These are phyloP conservation scores for Hevea brasiliensis DNA, from an alignment of 345 rosid species.

Conservation along the genomic window DNA sequence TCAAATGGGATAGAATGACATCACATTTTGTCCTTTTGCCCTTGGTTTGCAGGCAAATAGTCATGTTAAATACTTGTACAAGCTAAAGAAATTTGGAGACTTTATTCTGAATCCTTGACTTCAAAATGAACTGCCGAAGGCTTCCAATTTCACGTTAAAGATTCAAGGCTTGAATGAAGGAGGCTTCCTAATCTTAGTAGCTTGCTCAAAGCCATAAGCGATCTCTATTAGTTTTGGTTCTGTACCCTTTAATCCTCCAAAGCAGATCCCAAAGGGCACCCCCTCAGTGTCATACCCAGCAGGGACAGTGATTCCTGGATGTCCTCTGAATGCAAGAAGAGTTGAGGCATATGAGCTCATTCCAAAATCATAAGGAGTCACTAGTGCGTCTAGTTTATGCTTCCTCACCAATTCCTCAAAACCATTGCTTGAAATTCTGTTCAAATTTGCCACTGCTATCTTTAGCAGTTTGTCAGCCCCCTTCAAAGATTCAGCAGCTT, in stretches of 20 bases:
- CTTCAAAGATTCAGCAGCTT: slow-evolving; percentile 40
- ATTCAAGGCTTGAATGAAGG: slow-evolving; percentile 41
- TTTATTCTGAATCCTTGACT: too few relatives aligned
- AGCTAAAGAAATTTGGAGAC: too few relatives aligned
- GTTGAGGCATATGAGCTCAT: neutral
- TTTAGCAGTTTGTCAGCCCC: slow-evolving; percentile 22
- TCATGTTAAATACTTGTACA: too few relatives aligned
- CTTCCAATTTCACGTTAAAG: neutral
- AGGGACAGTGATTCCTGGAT: slow-evolving; percentile 62
- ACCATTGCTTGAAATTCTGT: slow-evolving; percentile 39
- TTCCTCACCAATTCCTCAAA: slow-evolving; percentile 47
- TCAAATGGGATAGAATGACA: too few relatives aligned
- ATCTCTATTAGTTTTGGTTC: slow-evolving; percentile 72
- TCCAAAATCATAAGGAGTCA: slow-evolving; percentile 20
- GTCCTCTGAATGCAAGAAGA: slow-evolving; percentile 62
- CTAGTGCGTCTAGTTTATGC: slow-evolving; percentile 52
- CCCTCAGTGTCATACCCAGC: slow-evolving; percentile 54
- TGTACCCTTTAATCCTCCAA: slow-evolving; percentile 56
- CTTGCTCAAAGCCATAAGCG: slow-evolving; percentile 67
- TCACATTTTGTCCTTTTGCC: too few relatives aligned
- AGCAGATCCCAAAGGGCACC: slow-evolving; percentile 57
- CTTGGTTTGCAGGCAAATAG: too few relatives aligned
- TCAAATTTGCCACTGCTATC: slow-evolving; percentile 31
- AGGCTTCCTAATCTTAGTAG: slow-evolving; percentile 55
- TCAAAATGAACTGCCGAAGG: too few relatives aligned